Percentiles rank a stretch among this genome's conserved stretches.
Evolutionary conservation across 352 stramenopile genomes (phyloP).

Genomic region (Pythium vanterpoolii): DNA sequence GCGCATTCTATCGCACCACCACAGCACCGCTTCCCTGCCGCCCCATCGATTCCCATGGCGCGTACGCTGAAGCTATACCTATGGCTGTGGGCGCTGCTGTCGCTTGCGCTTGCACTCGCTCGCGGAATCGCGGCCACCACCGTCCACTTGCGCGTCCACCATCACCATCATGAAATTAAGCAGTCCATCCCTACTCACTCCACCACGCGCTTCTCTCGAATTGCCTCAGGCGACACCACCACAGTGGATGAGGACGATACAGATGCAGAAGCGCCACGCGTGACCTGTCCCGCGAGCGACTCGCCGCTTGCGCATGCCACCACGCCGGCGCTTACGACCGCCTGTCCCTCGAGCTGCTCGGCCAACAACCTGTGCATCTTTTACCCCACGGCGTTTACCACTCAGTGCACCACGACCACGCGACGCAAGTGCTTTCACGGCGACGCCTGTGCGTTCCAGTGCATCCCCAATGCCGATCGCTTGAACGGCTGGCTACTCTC

Average conservation of each 20-base stretch:
- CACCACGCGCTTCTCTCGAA: neutral
- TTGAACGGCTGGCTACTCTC: slow-evolving; percentile 9
- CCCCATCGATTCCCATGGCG: neutral
- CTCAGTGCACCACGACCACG: slow-evolving; percentile 1
- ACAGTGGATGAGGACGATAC: neutral
- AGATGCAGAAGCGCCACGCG: neutral
- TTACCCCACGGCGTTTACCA: neutral
- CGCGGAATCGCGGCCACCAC: neutral
- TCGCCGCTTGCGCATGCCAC: slow-evolving; percentile 3
- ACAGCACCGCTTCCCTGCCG: neutral
- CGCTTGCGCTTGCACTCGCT: neutral
- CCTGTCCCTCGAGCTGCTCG: slow-evolving; percentile 11
- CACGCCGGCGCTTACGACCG: slow-evolving; percentile 10
- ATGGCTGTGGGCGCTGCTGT: neutral
- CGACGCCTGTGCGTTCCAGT: slow-evolving; percentile 16
- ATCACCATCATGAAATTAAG: neutral
- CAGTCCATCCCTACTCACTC: neutral
- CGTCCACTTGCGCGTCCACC: slow-evolving; percentile 3
- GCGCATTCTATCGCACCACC: neutral
- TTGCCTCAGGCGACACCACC: neutral
- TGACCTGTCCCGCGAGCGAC: neutral
- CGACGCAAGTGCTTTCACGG: slow-evolving; percentile 10
- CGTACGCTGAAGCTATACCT: neutral
- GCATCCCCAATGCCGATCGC: slow-evolving; percentile 1
- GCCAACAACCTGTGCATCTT: slow-evolving; percentile 15